Evolutionary conservation across 2,329 filamentous ascomycete genomes (phyloP).

Genomic region (Cadophora luteo-olivacea): DNA sequence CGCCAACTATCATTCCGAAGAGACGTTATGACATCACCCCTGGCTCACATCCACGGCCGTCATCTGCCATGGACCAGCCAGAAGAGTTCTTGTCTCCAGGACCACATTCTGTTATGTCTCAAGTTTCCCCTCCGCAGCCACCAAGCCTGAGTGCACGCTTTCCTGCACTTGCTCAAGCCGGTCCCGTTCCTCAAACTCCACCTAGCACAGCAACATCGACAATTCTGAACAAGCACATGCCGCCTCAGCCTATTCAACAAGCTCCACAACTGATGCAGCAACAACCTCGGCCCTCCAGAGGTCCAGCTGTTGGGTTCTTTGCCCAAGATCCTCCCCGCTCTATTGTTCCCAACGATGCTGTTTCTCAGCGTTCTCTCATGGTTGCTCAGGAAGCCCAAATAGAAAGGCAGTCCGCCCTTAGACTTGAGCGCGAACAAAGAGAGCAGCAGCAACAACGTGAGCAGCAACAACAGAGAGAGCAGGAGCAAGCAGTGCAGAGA

Average conservation of each 20-base stretch:
- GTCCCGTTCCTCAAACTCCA: constrained; percentile 41
- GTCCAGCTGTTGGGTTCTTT: constrained; percentile 43
- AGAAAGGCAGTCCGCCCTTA: constrained; percentile 41
- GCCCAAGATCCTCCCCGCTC: constrained; percentile 37
- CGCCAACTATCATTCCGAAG: constrained; percentile 59
- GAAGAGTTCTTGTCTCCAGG: constrained; percentile 47
- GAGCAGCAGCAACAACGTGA: constrained; percentile 31
- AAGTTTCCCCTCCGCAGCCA: constrained; percentile 40
- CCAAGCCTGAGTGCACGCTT: constrained; percentile 38
- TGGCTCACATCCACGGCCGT: constrained; percentile 51
- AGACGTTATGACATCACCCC: constrained; percentile 57
- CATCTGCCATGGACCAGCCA: constrained; percentile 52
- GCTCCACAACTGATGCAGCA: constrained; percentile 30
- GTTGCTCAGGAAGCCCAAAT: constrained; percentile 42
- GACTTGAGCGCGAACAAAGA: constrained; percentile 36
- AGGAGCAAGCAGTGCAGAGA: constrained; percentile 22
- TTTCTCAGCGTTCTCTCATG: constrained; percentile 38
- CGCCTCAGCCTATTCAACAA: constrained; percentile 38
- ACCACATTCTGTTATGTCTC: constrained; percentile 34
- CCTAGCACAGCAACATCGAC: constrained; percentile 35
- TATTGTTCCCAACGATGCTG: constrained; percentile 34
- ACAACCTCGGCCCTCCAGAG: constrained; percentile 34
- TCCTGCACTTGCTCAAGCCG: constrained; percentile 44
- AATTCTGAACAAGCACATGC: constrained; percentile 37
- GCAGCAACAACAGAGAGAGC: constrained; percentile 30